Conservation (phyloP, 208 protist genomes). For the Crithidia fasciculata region DNA sequence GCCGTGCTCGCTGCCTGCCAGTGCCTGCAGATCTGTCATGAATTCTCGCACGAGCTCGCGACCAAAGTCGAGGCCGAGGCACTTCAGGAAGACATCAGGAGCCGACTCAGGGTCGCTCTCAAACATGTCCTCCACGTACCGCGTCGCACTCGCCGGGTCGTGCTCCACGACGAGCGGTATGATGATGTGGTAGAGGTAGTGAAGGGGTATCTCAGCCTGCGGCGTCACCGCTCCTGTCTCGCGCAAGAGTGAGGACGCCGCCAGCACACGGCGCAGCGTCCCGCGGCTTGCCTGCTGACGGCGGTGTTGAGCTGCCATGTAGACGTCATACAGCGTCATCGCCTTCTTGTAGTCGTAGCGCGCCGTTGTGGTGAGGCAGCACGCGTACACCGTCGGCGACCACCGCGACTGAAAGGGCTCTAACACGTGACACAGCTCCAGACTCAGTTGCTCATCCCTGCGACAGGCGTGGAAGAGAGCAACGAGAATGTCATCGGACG, state of each 20-base stretch:
- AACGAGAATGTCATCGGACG: conserved; percentile 66
- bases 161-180: conserved; percentile 66
- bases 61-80: conserved; percentile 46
- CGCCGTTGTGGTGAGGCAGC: conserved; percentile 70
- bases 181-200: conserved; percentile 81
- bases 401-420: conserved; percentile 59
- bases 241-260: conserved; percentile 27
- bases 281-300: conserved; percentile 7
- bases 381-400: conserved; percentile 71
- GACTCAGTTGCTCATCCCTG: conserved; percentile 40
- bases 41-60: conserved; percentile 36
- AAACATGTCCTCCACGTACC: conserved; percentile 71
- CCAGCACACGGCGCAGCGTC: conserved; percentile 29
- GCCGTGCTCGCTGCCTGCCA: background rate
- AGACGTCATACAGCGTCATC: conserved; percentile 57
- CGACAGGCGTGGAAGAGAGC: conserved; percentile 70
- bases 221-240: conserved; percentile 30
- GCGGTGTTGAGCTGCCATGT: conserved; percentile 26
- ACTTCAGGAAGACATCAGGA: conserved; percentile 74
- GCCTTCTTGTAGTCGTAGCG: conserved; percentile 57
- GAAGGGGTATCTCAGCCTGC: conserved; percentile 26
- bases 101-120: conserved; percentile 53
- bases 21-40: conserved; percentile 6
- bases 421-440: conserved; percentile 56
- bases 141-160: conserved; percentile 35